Conservation (phyloP, 2,329 filamentous ascomycete genomes). For the Aureobasidium lini region DNA sequence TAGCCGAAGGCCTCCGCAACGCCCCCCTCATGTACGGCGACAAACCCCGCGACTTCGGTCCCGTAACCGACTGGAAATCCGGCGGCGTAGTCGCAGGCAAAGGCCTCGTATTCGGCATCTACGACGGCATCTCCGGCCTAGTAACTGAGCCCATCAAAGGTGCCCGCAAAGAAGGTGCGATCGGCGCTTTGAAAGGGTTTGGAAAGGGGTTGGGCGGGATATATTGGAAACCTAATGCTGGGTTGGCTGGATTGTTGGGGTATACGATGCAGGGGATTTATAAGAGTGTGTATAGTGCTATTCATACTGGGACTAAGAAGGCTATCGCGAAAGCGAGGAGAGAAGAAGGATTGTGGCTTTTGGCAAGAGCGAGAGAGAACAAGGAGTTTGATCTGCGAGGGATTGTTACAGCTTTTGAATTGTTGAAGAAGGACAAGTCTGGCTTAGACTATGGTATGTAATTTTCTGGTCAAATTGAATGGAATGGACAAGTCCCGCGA, state of each 20-base stretch:
- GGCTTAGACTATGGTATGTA: background rate
- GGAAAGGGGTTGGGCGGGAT: background rate
- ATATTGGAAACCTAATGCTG: constrained; percentile 1
- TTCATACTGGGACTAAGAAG: background rate
- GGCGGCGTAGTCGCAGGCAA: constrained; percentile 33
- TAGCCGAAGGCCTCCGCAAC: constrained; percentile 64
- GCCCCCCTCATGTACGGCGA: constrained; percentile 62
- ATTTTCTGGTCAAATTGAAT: too few relatives aligned
- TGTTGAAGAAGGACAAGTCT: background rate
- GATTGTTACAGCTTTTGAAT: background rate
- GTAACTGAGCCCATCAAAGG: constrained; percentile 58
- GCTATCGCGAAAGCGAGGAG: background rate
- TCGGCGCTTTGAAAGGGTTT: background rate
- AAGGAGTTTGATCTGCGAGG: background rate
- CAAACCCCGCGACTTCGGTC: constrained; percentile 44
- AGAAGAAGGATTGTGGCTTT: background rate
- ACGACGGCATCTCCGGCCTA: constrained; percentile 44
- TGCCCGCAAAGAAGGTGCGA: constrained; percentile 5
- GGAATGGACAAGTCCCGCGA: too few relatives aligned
- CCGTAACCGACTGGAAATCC: constrained; percentile 57
- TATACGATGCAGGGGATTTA: background rate
- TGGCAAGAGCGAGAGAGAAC: background rate
- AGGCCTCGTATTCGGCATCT: background rate
- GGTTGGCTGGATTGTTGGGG: background rate
- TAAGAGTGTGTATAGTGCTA: background rate